Evolutionary conservation across 805 yeast genomes (phyloP), one percentile per base, ranked within the genome.

Genomic region (Pichia cabralensis): DNA sequence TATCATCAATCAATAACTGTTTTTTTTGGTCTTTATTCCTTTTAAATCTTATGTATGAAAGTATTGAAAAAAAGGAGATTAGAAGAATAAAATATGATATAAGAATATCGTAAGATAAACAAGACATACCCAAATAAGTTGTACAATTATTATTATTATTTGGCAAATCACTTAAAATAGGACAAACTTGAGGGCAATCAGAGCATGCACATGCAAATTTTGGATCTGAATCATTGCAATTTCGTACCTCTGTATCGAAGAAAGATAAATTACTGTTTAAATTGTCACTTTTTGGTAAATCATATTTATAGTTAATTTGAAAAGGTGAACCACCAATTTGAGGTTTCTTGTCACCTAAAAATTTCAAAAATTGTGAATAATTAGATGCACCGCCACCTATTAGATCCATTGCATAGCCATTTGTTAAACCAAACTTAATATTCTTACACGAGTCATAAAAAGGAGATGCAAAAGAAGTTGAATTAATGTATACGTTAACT

Each of bases 361-460:
- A 92, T 58, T 86, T 81, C 45, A 89, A 61, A 52, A 89, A 89
- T 35, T 74, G 74, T 22, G 63, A 47, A 54, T 74, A 82, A 46
- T 76, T 72, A 35, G 65, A 69, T 3, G 97, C 96, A 2, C 97
- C 97, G n/a, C 98, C 98, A 7, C 98, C 98, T 27, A 89, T 78
- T 26, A 89, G 65, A 52, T 89, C 97, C 96, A 89, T 86, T 8
- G 96, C 97, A 48, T 71, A 83, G 3, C 96, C 96, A 56, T 88
- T 89, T 3, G 96, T 86, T 7, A 96, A 95, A 4, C 89, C 76
- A 55, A 92, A 88, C 58, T 89, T 86, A 53, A 89, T 80, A 42
- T 78, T 75, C 46, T 81, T 81, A 61, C 98, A 89, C 2, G 95
- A 83, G 37, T 86, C 80, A 52, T 63, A 89, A 48, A 89, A 74